These are phyloP conservation scores for Zymoseptoria brevis DNA, from an alignment of 2,329 filamentous ascomycete genomes.

Conservation along the genomic window DNA sequence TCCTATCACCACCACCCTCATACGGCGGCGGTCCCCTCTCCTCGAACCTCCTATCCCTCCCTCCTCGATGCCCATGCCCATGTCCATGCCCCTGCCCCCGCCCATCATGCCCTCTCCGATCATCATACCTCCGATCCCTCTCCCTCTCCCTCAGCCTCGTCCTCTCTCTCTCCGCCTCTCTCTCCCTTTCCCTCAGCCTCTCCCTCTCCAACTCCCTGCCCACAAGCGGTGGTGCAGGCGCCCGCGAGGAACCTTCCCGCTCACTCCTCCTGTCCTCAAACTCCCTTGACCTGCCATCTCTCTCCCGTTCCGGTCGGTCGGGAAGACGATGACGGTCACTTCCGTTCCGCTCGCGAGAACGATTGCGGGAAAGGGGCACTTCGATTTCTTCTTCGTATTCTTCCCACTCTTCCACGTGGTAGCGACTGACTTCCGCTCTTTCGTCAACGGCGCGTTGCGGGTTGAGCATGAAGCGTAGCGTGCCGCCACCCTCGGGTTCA, in stretches of 20 bases:
- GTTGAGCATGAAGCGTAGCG: conserved; percentile 84
- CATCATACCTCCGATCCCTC: conserved; percentile 23
- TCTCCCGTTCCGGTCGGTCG: conserved; percentile 9
- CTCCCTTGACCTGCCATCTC: conserved; percentile 16
- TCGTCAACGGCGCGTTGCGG: conserved; percentile 66
- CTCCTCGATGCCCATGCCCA: conserved; percentile 9
- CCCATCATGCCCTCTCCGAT: conserved; percentile 7
- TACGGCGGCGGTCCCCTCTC: conserved; percentile 18
- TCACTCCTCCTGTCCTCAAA: conserved; percentile 53
- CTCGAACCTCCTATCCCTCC: conserved; percentile 16
- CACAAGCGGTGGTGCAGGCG: neutral
- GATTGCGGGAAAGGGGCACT: conserved; percentile 25
- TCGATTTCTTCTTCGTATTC: conserved; percentile 74
- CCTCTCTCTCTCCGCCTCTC: conserved; percentile 21
- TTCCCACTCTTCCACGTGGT: conserved; percentile 66
- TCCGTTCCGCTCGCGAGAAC: conserved; percentile 14
- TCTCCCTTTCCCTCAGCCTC: conserved; percentile 16
- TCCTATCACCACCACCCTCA: conserved; percentile 15
- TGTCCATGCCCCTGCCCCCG: conserved; percentile 1
- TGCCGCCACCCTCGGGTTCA: conserved; percentile 44
- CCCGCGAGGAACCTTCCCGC: conserved; percentile 62
- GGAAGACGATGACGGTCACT: conserved; percentile 11
- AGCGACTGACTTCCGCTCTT: conserved; percentile 56
- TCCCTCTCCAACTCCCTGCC: conserved; percentile 17
- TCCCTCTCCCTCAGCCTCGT: conserved; percentile 18